Conservation (phyloP, 371 early-diverging fungal genomes). For the Mortierella sp. region DNA sequence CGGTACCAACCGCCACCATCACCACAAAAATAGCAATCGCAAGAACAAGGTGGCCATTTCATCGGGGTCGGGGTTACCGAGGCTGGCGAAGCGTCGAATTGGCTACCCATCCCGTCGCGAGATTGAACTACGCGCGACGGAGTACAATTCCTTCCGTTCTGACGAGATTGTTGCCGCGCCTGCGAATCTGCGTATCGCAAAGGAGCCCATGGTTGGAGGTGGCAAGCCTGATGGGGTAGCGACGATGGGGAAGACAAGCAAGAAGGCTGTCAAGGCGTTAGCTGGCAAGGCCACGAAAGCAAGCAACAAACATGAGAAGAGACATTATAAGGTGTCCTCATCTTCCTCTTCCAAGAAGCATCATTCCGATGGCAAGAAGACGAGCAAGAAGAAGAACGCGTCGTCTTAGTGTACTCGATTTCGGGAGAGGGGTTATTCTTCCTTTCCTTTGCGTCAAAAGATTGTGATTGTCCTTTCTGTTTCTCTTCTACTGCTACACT, state of each 20-base stretch:
- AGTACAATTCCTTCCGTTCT: conserved; percentile 23
- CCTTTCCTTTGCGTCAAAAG: no score
- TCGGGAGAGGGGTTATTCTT: no score
- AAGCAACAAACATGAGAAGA: background rate
- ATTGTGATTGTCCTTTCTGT: background rate
- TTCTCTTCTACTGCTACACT: background rate
- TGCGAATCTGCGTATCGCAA: background rate
- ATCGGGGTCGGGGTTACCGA: background rate
- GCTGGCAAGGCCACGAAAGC: no score
- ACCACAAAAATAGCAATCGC: background rate
- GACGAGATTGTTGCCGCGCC: conserved; percentile 19
- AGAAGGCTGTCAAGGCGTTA: conserved; percentile 11
- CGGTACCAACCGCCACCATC: conserved; percentile 12
- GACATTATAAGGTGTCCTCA: background rate
- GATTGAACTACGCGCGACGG: conserved; percentile 23
- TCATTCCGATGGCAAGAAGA: background rate
- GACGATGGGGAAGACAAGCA: background rate
- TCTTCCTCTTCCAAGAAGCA: background rate
- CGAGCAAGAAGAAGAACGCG: background rate
- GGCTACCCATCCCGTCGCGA: conserved; percentile 15
- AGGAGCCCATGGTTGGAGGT: background rate
- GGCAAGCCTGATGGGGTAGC: background rate
- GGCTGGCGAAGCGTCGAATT: conserved; percentile 8
- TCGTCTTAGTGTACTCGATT: background rate
- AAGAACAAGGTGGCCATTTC: background rate